phyloP scores from a whole-genome alignment of 306 rosid species.

The Parietaria judaica region DNA sequence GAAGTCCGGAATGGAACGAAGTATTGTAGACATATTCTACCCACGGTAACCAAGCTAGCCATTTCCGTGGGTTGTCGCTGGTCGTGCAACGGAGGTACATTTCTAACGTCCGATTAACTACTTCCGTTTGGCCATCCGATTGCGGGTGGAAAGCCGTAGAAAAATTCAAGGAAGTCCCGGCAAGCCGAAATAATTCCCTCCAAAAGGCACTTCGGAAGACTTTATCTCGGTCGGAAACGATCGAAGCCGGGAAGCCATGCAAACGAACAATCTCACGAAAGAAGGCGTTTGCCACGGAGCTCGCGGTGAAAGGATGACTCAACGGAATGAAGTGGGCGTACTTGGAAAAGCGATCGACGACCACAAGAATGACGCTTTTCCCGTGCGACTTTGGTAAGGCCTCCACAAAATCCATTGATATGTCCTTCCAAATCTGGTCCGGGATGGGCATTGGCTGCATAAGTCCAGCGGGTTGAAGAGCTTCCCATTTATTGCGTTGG shows the following conservation, averaged over 20 bases:
- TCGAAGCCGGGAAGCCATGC: not conserved
- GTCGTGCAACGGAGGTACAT: no score
- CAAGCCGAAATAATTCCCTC: no score
- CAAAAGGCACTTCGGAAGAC: not conserved
- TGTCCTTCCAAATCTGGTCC: not conserved
- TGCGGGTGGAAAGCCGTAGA: no score
- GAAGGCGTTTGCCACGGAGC: not conserved
- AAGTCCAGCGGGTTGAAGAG: not conserved
- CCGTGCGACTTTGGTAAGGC: not conserved
- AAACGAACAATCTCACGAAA: not conserved
- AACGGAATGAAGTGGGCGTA: conserved; percentile 5
- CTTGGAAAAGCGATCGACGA: not conserved
- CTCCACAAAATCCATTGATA: conserved; percentile 1
- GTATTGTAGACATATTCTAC: no score
- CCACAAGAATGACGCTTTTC: not conserved
- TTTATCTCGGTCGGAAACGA: no score
- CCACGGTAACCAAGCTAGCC: no score
- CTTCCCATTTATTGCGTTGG: not conserved
- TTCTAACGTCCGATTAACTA: no score
- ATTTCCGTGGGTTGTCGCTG: no score
- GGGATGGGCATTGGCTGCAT: not conserved
- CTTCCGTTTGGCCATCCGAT: no score
- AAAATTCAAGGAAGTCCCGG: no score
- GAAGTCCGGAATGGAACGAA: no score
- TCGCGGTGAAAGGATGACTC: not conserved